Evolutionary conservation across 257 asterid species (phyloP), one percentile per base, ranked within the genome.

Genomic region (Leonotis leonurus): DNA sequence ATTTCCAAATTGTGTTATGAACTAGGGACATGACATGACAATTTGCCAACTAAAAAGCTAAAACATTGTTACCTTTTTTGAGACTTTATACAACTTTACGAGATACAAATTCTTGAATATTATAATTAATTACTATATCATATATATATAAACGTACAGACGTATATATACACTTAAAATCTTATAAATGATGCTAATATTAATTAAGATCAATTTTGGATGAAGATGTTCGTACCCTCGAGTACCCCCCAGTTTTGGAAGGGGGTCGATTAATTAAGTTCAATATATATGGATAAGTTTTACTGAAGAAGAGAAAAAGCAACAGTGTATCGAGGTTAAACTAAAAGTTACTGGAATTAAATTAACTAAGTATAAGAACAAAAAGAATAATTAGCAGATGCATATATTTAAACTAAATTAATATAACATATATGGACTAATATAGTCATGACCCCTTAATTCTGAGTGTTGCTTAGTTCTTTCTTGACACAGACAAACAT

Each of bases 351-450:
- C n/a, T n/a, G n/a, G n/a, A 8, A 33, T 33, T 54, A 20, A 22
- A 49, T 46, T 24, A 41, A 14, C 6, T 41, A 27, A 40, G 20
- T 30, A 27, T 22, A 56, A 61, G 68, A 60, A 54, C 79, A 76
- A 67, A 70, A 70, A 30, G 77, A 70, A 76, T 53, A 44, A 51
- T n/a, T n/a, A n/a, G n/a, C n/a, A n/a, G n/a, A n/a, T n/a, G 10
- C 52, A 24, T 43, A n/a, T 29, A n/a, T 21, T 58, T 26, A 24
- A 11, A 11, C 20, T 26, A 45, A 35, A 29, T 3, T 11, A 7
- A 63, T 17, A 1, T 9, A 29, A 25, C 6, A 3, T 2, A 22
- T 16, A 11, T 10, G 7, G 13, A 40, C 13, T 2, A 12, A 40
- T 54, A n/a, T n/a, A n/a, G n/a, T n/a, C n/a, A n/a, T n/a, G n/a